Base-by-base conservation (phyloP, 2,329 filamentous ascomycete species). In the Fusarium abutilonis region DNA sequence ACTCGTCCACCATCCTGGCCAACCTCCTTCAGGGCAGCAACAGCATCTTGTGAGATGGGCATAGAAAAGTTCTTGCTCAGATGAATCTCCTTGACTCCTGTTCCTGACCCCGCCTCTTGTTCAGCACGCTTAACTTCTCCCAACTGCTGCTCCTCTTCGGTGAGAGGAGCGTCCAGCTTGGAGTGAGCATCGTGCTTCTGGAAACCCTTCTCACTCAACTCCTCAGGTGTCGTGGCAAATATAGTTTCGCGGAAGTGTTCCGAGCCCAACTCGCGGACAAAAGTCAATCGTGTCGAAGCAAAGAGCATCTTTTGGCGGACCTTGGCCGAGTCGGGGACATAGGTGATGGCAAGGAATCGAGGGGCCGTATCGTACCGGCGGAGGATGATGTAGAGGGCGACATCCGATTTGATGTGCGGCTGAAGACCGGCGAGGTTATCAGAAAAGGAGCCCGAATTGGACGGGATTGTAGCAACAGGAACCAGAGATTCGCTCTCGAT, bases 281-380 rank as follows among this genome's bases (percentile, higher is more conserved):
- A 82, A 1, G 90, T 91, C 68, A 93, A 80, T 9, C 90, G 85
- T 26, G 91, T 93, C 21, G 87, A 86, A 6, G 91, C 91, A 74
- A 94, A 93, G 19, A 95, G 84, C 89, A 92, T 95, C 82, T 95
- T 95, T 74, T 92, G 89, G 35, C 91, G 87, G 53, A 95, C 91
- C 26, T 89, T 89, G 35, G 91, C 91, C 1, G 85, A 73, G 75
- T 94, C 90, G 23, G 91, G 92, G 6, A 95, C 87, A 74, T 93
- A 95, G 32, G 90, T 92, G 32, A 93, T 79, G 41, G 88, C 89
- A 23, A 90, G 78, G 63, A 93, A 86, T 64, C 75, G 76, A n/a
- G 83, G 84, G 4, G 79, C 75, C 34, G 76, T 73, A 47, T 86
- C 81, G 74, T 88, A 82, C 52, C 89, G 87, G 44, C 90, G 89